Evolutionary conservation across 202 grass and related monocot genomes (phyloP), one percentile per base, ranked within the genome.

Genomic region (Zoysia matrella): DNA sequence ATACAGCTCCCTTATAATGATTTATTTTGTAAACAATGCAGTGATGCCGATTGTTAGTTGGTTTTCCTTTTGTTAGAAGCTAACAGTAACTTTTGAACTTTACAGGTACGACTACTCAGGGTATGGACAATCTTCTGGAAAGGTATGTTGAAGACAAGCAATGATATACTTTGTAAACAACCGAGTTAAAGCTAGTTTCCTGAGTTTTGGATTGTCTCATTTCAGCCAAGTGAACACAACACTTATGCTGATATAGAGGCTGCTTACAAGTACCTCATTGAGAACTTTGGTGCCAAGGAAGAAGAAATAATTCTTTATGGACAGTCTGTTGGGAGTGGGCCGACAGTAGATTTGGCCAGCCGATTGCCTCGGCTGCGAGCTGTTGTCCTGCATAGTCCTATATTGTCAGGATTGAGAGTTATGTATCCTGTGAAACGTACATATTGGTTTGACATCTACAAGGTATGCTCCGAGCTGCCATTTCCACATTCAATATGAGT

Each of bases 401-500:
- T 94, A 84, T 87, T 91, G 55, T 94, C 92, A 51, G 92, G 92
- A 65, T 57, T 94, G 75, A 88, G 92, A 65, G 92, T 94, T 75
- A 94, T 94, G 92, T 94, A 94, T 86, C 92, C 92, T 81, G 89
- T 94, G 60, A 94, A 91, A 64, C 83, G 81, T 42, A 89, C 92
- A 52, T 94, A 94, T 83, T 94, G 92, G 92, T 94, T 94, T 63
- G 92, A 94, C 83, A 94, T 94, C 71, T 94, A 94, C 74, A 94
- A 91, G 92, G 92, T 94, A 72, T 83, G 74, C 74, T 70, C 41
- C 82, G 4, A 22, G 84, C 77, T 78, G 49, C 58, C 66, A 22
- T 40, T 92, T 8, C 22, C 47, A 10, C n/a, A 57, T 58, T 80
- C 43, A 48, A 58, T 60, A 22, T 22, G 22, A 22, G 22, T 22